These are phyloP conservation scores for Sarocladium strictum DNA, from an alignment of 2,329 filamentous ascomycete species.

Conservation along the genomic window DNA sequence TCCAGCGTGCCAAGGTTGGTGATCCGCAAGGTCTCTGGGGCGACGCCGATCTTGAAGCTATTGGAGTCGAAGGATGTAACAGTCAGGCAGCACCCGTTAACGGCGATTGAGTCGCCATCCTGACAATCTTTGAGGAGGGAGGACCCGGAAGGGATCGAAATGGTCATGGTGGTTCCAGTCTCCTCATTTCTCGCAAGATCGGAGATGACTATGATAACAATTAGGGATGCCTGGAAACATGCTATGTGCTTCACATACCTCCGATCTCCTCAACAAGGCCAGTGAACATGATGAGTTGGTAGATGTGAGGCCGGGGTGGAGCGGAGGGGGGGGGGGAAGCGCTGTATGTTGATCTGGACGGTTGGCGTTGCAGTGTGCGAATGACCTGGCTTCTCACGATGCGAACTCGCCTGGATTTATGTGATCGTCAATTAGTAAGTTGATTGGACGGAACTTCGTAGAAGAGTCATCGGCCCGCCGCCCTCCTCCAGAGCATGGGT, in stretches of 20 bases:
- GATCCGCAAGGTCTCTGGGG: slow-evolving; percentile 90
- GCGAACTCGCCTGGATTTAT: background rate
- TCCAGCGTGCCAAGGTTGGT: slow-evolving; percentile 83
- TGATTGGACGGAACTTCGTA: slow-evolving; percentile 2
- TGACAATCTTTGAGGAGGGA: slow-evolving; percentile 78
- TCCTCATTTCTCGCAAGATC: slow-evolving; percentile 74
- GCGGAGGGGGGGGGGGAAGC: background rate
- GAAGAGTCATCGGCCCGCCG: slow-evolving; percentile 7
- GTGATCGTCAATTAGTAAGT: background rate
- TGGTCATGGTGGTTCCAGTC: slow-evolving; percentile 84
- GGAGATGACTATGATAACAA: slow-evolving; percentile 62
- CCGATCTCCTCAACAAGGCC: slow-evolving; percentile 90
- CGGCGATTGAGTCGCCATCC: slow-evolving; percentile 85
- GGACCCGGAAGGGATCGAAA: slow-evolving; percentile 60
- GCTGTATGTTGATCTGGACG: background rate
- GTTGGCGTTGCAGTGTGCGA: too few relatives aligned
- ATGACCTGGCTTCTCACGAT: background rate
- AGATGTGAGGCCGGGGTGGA: background rate
- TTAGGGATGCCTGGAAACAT: slow-evolving; percentile 12
- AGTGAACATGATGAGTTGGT: slow-evolving; percentile 71
- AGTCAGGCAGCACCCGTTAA: slow-evolving; percentile 95
- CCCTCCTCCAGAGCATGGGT: background rate
- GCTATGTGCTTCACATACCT: slow-evolving; percentile 51
- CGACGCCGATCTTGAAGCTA: slow-evolving; percentile 85
- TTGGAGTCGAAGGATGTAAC: slow-evolving; percentile 54